Evolutionary conservation across 305 asterid species (phyloP).

Genomic region (Fraxinus greggii): DNA sequence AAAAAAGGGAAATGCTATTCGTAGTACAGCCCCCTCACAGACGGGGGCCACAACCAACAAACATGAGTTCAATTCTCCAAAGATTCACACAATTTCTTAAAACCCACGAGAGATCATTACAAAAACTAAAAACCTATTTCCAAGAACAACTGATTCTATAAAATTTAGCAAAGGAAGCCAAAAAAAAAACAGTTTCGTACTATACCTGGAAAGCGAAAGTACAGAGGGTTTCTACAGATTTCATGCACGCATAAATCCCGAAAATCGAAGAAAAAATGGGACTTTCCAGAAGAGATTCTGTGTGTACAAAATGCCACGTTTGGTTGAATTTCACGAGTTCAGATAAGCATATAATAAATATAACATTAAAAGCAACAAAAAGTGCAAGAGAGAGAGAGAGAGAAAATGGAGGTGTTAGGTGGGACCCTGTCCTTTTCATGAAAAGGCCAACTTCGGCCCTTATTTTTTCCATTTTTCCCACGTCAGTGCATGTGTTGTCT

Average conservation of each 20-base stretch:
- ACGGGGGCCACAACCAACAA: not conserved
- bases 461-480: not conserved
- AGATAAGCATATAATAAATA: constrained; percentile 26
- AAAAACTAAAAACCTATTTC: constrained; percentile 22
- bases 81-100: constrained; percentile 18
- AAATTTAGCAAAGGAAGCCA: constrained; percentile 32
- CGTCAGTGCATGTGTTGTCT: not conserved
- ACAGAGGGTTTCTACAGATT: constrained; percentile 35
- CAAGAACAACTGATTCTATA: constrained; percentile 36
- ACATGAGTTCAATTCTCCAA: constrained; percentile 23
- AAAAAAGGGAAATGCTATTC: not conserved
- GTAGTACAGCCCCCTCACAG: not conserved
- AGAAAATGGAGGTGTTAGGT: not conserved
- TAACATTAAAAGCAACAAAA: constrained; percentile 19
- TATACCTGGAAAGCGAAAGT: constrained; percentile 22
- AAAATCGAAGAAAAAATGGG: constrained; percentile 29
- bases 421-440: constrained; percentile 30
- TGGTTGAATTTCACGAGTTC: constrained; percentile 23
- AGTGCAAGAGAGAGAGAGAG: constrained; percentile 27
- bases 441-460: constrained; percentile 22
- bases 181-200: constrained; percentile 15
- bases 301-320: constrained; percentile 11
- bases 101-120: constrained; percentile 20
- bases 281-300: constrained; percentile 33
- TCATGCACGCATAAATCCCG: constrained; percentile 31